These are phyloP conservation scores for Vitis hybrid DNA, from an alignment of 177 flowering plant genomes.

Conservation along the genomic window DNA sequence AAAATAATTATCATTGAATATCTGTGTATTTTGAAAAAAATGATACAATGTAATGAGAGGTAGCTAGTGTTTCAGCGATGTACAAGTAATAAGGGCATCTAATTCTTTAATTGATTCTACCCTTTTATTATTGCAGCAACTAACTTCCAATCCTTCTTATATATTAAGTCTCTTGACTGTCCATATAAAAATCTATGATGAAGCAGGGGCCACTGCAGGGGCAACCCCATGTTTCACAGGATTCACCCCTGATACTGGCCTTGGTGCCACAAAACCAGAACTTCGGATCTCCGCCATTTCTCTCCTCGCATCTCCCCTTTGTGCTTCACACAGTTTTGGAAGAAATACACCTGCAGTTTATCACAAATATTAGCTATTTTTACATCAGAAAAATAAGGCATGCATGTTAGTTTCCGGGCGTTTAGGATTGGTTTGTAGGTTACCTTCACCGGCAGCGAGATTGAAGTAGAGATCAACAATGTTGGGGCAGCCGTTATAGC, in stretches of 20 bases:
- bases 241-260: constrained; percentile 9
- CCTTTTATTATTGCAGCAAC: no score
- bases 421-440: background rate
- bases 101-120: no score
- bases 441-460: constrained; percentile 59
- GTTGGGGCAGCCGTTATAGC: constrained; percentile 46
- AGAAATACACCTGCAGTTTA: constrained; percentile 39
- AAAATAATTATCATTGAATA: no score
- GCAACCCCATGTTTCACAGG: background rate
- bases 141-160: no score
- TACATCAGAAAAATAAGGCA: no score
- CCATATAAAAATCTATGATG: no score
- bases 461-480: constrained; percentile 50
- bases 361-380: background rate
- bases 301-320: constrained; percentile 25
- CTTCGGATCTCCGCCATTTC: constrained; percentile 42
- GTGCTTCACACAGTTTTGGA: constrained; percentile 45
- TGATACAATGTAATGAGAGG: no score
- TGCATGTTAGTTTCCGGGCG: no score
- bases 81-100: no score
- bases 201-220: constrained; percentile 20
- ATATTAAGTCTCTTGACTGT: no score
- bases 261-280: constrained; percentile 41
- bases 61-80: no score
- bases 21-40: no score